phyloP scores from a whole-genome alignment of 192 early-diverging fungal species.

The Coemansia sp. region DNA sequence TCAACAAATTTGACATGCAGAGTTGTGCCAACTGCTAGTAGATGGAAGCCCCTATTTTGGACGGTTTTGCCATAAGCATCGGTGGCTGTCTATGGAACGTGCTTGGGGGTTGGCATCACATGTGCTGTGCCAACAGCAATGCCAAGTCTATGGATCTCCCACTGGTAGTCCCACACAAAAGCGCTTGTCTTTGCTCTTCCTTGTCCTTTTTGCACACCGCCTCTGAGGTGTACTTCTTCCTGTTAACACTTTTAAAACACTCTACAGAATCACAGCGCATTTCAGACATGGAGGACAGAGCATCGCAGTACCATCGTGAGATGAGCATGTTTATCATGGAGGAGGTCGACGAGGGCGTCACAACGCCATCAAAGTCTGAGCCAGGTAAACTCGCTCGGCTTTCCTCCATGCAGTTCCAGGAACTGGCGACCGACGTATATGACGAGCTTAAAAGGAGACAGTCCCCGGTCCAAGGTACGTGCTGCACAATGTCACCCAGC shows the following conservation, averaged over 20 bases:
- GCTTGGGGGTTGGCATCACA: conserved; percentile 11
- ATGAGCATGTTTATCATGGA: conserved; percentile 50
- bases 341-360: conserved; percentile 42
- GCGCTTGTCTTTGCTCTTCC: not conserved
- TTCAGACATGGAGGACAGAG: conserved; percentile 43
- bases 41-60: not conserved
- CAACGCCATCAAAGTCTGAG: conserved; percentile 34
- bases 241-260: conserved; percentile 2
- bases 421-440: conserved; percentile 93
- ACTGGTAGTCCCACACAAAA: no score
- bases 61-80: no score
- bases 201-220: not conserved
- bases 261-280: not conserved
- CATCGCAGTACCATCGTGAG: conserved; percentile 50
- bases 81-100: not conserved
- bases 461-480: conserved; percentile 11
- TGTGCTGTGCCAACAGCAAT: not conserved
- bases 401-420: conserved; percentile 83
- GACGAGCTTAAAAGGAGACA: conserved; percentile 83
- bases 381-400: conserved; percentile 73
- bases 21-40: not conserved
- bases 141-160: no score
- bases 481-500: not conserved
- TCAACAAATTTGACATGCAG: not conserved
- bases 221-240: not conserved